A percentile compares a stretch with the other conserved stretches of the same genome.
phyloP scores from a whole-genome alignment of 139 green algal genomes.

The Chlamydomonas sp. region DNA sequence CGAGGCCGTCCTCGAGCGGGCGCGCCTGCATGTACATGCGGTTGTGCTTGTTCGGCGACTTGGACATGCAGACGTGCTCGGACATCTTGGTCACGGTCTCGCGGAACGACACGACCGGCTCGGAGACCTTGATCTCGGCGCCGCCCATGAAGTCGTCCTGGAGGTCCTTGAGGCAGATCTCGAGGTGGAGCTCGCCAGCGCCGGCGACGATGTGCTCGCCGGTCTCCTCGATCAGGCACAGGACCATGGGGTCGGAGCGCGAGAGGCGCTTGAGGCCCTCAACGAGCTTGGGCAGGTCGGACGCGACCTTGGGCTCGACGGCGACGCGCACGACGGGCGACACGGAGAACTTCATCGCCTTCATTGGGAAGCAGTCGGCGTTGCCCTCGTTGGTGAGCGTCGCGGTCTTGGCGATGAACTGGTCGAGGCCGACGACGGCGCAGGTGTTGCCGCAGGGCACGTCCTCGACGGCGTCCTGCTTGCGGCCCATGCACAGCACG shows the following conservation, averaged over 20 bases:
- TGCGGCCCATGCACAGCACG: slow-evolving; percentile 97
- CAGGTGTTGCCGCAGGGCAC: slow-evolving; percentile 98
- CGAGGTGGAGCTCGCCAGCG: slow-evolving; percentile 93
- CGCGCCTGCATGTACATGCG: slow-evolving; percentile 92
- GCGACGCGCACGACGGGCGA: slow-evolving; percentile 83
- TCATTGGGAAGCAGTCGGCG: slow-evolving; percentile 91
- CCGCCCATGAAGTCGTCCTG: slow-evolving; percentile 99
- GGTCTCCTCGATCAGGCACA: slow-evolving; percentile 97
- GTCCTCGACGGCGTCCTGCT: slow-evolving; percentile 96
- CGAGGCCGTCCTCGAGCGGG: slow-evolving; percentile 92
- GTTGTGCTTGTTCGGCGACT: slow-evolving; percentile 99
- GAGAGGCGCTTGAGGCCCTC: slow-evolving; percentile 96
- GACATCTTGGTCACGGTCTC: slow-evolving; percentile 84
- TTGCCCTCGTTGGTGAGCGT: slow-evolving; percentile 83
- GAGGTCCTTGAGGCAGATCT: slow-evolving; percentile 99
- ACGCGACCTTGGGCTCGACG: slow-evolving; percentile 80
- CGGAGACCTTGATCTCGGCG: slow-evolving; percentile 88
- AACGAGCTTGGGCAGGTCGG: slow-evolving; percentile 98
- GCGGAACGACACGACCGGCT: slow-evolving; percentile 96
- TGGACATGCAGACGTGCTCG: slow-evolving; percentile 93
- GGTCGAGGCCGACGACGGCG: slow-evolving; percentile 94
- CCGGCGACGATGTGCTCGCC: slow-evolving; percentile 98
- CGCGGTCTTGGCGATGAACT: slow-evolving; percentile 99
- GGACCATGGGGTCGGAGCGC: slow-evolving; percentile 98
- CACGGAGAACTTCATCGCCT: slow-evolving; percentile 99